Base-by-base conservation (phyloP, 1,139 yeast species). In the Protomyces gravidus region DNA sequence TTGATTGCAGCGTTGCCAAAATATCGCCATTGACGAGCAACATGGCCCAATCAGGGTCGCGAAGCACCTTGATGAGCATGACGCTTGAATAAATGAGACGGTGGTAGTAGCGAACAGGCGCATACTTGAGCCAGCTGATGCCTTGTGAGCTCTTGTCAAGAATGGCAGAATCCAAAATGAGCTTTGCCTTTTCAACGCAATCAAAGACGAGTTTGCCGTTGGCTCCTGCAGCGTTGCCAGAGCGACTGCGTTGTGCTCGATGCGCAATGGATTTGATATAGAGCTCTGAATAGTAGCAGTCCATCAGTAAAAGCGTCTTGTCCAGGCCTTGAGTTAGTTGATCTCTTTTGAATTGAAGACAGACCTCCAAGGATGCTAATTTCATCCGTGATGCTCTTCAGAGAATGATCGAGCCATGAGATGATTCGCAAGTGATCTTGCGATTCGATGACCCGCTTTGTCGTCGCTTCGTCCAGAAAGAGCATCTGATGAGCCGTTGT, bases 361-460 rank as follows among this genome's bases (percentile, higher is more conserved):
- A n/a, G n/a, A 36, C 42, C 42, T 6, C 42, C 42, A 17, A 36
- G 42, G 19, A 36, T 36, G 42, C 42, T 36, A 17, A 36, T 36
- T 6, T 36, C 42, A 17, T 36, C 42, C 42, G 17, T 15, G 7
- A 36, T 36, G 17, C 11, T 36, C 3, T 36, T 19, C 5, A 36
- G 42, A 6, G 42, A 36, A 17, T 36, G 42, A 36, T 36, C 42
- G 21, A 36, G 42, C 42, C 42, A 36, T 19, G 42, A 36, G 19
- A 36, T 36, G 23, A 36, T 36, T 19, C 42, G 42, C 42, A 36
- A 36, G 17, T 36, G 42, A n/a, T 36, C 42, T 36, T 36, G 42
- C 9, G 42, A 36, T 3, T 36, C 42, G 17, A 36, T 36, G 21
- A 36, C 42, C 11, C 42, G 42, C 42, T 17, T 36, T 6, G 42